Conservation (phyloP, 2,329 filamentous ascomycete genomes). For the Leptographium radiaticola region DNA sequence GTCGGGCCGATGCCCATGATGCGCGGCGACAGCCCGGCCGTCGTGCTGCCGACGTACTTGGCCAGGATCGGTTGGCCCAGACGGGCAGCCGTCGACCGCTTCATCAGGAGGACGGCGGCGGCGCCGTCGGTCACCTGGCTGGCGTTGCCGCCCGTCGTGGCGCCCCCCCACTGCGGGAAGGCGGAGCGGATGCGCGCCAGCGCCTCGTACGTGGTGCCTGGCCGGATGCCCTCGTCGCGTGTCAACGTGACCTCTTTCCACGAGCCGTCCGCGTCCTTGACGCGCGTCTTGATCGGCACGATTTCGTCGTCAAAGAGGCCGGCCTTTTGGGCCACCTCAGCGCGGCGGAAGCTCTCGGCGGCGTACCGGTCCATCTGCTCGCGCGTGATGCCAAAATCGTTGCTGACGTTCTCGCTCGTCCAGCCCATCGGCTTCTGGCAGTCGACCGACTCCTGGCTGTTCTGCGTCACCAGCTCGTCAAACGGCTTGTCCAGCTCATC, state of each 20-base stretch:
- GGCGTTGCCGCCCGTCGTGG: slow-evolving; percentile 84
- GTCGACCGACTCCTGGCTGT: slow-evolving; percentile 66
- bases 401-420: slow-evolving; percentile 90
- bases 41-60: slow-evolving; percentile 87
- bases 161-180: slow-evolving; percentile 79
- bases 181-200: slow-evolving; percentile 78
- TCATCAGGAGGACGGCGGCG: slow-evolving; percentile 84
- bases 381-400: slow-evolving; percentile 74
- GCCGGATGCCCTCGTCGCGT: slow-evolving; percentile 80
- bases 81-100: slow-evolving; percentile 75
- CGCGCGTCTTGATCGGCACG: slow-evolving; percentile 65
- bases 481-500: slow-evolving; percentile 62
- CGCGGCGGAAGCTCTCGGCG: slow-evolving; percentile 74
- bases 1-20: slow-evolving; percentile 93
- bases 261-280: slow-evolving; percentile 77
- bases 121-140: slow-evolving; percentile 91
- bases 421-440: slow-evolving; percentile 96
- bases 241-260: slow-evolving; percentile 65
- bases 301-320: slow-evolving; percentile 94
- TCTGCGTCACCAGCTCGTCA: slow-evolving; percentile 57
- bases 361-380: slow-evolving; percentile 76
- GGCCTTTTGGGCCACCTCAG: slow-evolving; percentile 79
- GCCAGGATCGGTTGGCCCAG: slow-evolving; percentile 84
- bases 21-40: slow-evolving; percentile 78
- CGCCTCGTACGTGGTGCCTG: slow-evolving; percentile 74